Conservation (phyloP, 345 rosid species). For the Citropsis articulata region DNA sequence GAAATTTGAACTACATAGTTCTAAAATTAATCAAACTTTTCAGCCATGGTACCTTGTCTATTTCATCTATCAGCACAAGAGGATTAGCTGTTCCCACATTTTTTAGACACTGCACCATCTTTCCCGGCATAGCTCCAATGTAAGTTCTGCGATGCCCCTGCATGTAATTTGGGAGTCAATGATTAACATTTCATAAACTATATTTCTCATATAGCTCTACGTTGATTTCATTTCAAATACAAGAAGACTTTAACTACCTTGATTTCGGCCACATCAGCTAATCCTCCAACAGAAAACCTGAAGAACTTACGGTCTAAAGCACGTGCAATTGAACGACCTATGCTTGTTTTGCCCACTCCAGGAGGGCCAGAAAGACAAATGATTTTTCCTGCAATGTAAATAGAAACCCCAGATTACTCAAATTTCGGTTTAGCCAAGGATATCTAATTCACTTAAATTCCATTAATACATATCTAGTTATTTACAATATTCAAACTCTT, state of each 20-base stretch:
- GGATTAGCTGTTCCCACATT: conserved; percentile 98
- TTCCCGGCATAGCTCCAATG: conserved; percentile 99
- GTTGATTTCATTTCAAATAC: conserved; percentile 1
- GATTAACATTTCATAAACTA: neutral
- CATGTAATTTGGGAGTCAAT: conserved; percentile 26
- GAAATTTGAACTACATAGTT: conserved; percentile 1
- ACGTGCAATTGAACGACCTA: conserved; percentile 96
- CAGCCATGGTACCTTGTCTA: conserved; percentile 72
- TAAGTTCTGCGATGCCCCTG: conserved; percentile 99
- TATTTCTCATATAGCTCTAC: neutral
- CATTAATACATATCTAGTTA: neutral
- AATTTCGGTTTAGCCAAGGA: neutral
- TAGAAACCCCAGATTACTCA: conserved; percentile 6
- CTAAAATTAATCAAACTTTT: conserved; percentile 7
- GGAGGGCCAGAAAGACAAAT: conserved; percentile 99
- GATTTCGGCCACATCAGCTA: conserved; percentile 98
- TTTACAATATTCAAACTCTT: neutral
- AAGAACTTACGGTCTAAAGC: conserved; percentile 91
- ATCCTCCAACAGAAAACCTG: conserved; percentile 98
- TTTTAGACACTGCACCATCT: conserved; percentile 99
- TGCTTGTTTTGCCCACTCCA: conserved; percentile 99
- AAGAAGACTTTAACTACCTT: conserved; percentile 52
- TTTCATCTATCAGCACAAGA: conserved; percentile 97
- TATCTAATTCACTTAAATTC: neutral
- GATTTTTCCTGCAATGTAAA: conserved; percentile 74